Evolutionary conservation across 768 basidiomycete genomes (phyloP), one percentile per base, ranked within the genome.

Genomic region (Suillus bovinus): DNA sequence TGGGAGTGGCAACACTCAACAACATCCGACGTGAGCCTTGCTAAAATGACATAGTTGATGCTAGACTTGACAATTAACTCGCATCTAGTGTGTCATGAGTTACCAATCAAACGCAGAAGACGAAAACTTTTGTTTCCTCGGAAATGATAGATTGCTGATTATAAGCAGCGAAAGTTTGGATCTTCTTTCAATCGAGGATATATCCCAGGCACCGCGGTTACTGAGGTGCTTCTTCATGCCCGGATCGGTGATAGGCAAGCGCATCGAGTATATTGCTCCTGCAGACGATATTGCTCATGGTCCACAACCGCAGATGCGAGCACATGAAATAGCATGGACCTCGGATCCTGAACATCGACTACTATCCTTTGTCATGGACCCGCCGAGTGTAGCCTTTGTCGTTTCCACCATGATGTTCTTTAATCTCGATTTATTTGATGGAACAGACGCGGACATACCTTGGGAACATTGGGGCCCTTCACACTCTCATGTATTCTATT

Each of bases 381-480:
- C 3, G 20, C 3, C 20, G 9, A n/a, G 10, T n/a, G 41, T 10
- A n/a, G 41, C 16, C 31, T 42, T 22, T 27, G 31, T 24, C 60
- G 2, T 52, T 53, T 39, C 60, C 50, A 27, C 50, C 8, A 16
- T 27, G 38, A n/a, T 53, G 2, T 54, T 22, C 27, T 17, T 54
- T 9, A 9, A 61, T 34, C 33, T 34, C 10, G 33, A 34, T 34
- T 10, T 10, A 10, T 14, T 41, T 24, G 11, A 61, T 6, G 11
- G 60, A 20, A 3, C 11, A 42, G 20, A 4, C 9, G 29, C 27
- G 36, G 16, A 2, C 7, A 53, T 61, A 61, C 50, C 60, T n/a
- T 61, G 60, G 60, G n/a, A 13, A 20, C 10, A 7, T 13, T 42
- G 60, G 52, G 50, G 60, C 36, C 50, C 60, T 42, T 16, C 33